Conservation (phyloP, 257 asterid genomes). For the Phtheirospermum japonicum region DNA sequence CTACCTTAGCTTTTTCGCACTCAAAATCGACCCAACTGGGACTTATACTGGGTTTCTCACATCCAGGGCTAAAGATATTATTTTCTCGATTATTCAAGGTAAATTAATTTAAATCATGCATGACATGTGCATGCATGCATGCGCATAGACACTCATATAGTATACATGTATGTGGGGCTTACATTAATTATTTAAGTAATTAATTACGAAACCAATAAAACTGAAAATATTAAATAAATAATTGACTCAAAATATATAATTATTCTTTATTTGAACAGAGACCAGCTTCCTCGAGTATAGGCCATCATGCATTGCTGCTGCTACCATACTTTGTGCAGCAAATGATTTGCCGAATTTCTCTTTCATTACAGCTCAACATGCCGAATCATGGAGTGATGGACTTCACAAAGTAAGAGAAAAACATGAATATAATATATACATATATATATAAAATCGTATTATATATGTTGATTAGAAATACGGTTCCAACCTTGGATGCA, state of each 20-base stretch:
- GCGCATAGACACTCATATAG: no score
- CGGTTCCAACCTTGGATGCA: neutral
- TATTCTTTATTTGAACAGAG: conserved; percentile 39
- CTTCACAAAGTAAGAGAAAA: conserved; percentile 57
- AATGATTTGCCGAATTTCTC: conserved; percentile 74
- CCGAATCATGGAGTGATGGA: conserved; percentile 88
- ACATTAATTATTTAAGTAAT: no score
- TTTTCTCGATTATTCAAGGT: conserved; percentile 77
- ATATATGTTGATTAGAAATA: neutral
- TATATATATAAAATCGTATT: neutral
- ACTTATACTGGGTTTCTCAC: conserved; percentile 57
- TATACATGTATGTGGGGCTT: no score
- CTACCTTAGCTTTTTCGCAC: conserved; percentile 66
- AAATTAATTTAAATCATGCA: neutral
- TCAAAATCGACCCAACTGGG: conserved; percentile 72
- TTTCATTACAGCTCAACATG: conserved; percentile 65
- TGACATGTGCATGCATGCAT: neutral
- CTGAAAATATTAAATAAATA: neutral
- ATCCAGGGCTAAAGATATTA: conserved; percentile 64
- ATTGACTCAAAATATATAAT: neutral
- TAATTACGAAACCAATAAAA: no score
- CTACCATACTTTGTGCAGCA: conserved; percentile 72
- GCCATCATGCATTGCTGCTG: conserved; percentile 95
- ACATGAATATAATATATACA: neutral
- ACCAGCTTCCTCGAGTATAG: conserved; percentile 63